These are phyloP conservation scores for Euphorbia celastroides DNA, from an alignment of 441 rosid species.

Conservation along the genomic window DNA sequence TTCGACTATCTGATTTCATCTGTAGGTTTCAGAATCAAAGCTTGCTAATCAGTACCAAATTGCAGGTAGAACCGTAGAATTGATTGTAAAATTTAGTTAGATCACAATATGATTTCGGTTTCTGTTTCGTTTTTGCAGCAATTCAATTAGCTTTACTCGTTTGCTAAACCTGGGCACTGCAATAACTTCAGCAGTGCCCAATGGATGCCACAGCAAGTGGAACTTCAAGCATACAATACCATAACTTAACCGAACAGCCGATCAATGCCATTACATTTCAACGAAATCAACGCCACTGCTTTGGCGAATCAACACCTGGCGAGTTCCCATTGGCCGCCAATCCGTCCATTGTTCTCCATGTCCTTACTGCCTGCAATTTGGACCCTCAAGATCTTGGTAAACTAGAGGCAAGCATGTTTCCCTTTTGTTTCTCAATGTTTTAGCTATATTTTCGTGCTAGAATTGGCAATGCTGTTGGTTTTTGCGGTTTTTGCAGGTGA, in stretches of 20 bases:
- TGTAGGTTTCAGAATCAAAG: conserved; percentile 54
- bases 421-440: neutral
- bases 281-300: conserved; percentile 74
- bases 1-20: conserved; percentile 15
- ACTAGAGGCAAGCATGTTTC: conserved; percentile 69
- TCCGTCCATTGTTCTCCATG: conserved; percentile 91
- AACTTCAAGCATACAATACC: conserved; percentile 60
- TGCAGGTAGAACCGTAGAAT: conserved; percentile 29
- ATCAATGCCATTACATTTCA: conserved; percentile 55
- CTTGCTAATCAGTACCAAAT: conserved; percentile 32
- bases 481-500: conserved; percentile 65
- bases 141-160: conserved; percentile 26
- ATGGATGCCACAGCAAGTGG: conserved; percentile 86
- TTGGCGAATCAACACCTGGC: conserved; percentile 79
- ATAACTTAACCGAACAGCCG: conserved; percentile 70
- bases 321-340: conserved; percentile 92
- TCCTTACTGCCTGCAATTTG: conserved; percentile 80
- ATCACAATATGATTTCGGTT: conserved; percentile 16
- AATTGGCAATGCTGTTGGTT: conserved; percentile 58
- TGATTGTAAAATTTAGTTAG: conserved; percentile 9
- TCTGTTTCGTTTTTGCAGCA: conserved; percentile 23
- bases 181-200: conserved; percentile 56
- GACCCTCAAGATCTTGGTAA: conserved; percentile 94
- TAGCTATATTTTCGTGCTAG: conserved; percentile 22
- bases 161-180: conserved; percentile 57